Percentiles rank a stretch among this genome's conserved stretches.
Evolutionary conservation across 2,329 filamentous ascomycete species (phyloP).

Genomic region (Daldinia sp.): DNA sequence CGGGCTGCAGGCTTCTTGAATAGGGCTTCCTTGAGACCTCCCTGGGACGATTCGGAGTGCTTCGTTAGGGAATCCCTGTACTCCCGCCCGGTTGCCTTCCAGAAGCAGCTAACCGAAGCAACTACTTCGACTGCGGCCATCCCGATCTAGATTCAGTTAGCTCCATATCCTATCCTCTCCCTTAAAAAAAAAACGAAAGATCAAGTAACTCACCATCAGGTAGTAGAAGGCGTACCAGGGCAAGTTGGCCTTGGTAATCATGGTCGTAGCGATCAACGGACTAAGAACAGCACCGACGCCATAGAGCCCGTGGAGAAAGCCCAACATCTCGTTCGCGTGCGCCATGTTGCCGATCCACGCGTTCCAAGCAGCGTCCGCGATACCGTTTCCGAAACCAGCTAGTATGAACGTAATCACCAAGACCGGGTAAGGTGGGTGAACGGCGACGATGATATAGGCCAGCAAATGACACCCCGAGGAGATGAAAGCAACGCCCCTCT

Average conservation of each 20-base stretch:
- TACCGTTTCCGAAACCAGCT: slow-evolving; percentile 77
- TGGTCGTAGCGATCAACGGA: slow-evolving; percentile 77
- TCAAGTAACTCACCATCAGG: slow-evolving; percentile 69
- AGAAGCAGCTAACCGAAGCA: slow-evolving; percentile 66
- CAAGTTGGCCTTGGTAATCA: slow-evolving; percentile 72
- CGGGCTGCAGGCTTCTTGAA: slow-evolving; percentile 58
- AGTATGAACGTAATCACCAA: slow-evolving; percentile 74
- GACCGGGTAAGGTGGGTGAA: slow-evolving; percentile 76
- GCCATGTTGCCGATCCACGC: slow-evolving; percentile 73
- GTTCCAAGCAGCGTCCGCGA: slow-evolving; percentile 69
- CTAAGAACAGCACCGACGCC: slow-evolving; percentile 75
- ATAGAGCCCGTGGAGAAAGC: slow-evolving; percentile 76
- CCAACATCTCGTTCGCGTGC: slow-evolving; percentile 76
- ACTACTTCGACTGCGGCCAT: slow-evolving; percentile 67
- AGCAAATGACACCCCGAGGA: slow-evolving; percentile 70
- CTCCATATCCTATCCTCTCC: neutral
- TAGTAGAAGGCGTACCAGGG: slow-evolving; percentile 82
- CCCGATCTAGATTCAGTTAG: slow-evolving; percentile 57
- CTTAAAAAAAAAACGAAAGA: neutral
- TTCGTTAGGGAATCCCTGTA: slow-evolving; percentile 60
- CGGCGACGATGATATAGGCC: slow-evolving; percentile 72
- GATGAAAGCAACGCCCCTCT: slow-evolving; percentile 75
- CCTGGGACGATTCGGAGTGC: slow-evolving; percentile 46
- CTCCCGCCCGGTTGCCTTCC: slow-evolving; percentile 65
- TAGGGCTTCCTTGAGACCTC: slow-evolving; percentile 55